These are phyloP conservation scores for Boletellus ananiceps DNA, from an alignment of 768 basidiomycete genomes.

Conservation along the genomic window DNA sequence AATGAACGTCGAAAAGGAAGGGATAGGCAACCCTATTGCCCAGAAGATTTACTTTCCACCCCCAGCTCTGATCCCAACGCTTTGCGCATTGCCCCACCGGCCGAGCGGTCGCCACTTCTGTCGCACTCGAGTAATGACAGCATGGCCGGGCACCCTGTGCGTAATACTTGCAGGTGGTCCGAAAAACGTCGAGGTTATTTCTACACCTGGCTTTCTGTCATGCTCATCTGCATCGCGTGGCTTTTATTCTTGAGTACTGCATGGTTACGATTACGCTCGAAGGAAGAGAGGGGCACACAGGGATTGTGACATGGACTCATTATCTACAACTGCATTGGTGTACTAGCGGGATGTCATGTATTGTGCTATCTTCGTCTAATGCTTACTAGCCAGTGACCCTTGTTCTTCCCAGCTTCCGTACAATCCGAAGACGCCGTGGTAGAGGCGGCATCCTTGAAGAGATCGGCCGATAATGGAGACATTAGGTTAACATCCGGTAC, in stretches of 20 bases:
- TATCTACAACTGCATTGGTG: background rate
- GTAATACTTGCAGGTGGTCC: constrained; percentile 20
- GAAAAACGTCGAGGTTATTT: constrained; percentile 48
- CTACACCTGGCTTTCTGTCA: constrained; percentile 41
- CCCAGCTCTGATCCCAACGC: background rate
- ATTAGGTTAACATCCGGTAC: constrained; percentile 8
- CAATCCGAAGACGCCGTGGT: constrained; percentile 30
- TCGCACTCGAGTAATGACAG: background rate
- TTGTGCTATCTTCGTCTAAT: constrained; percentile 15
- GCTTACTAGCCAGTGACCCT: constrained; percentile 32
- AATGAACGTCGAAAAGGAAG: constrained; percentile 38
- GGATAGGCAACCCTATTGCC: constrained; percentile 12
- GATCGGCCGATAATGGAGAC: constrained; percentile 20
- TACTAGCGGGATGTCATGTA: background rate
- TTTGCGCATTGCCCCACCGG: background rate
- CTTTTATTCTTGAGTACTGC: constrained; percentile 60
- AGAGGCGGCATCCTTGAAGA: constrained; percentile 23
- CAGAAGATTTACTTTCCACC: constrained; percentile 7
- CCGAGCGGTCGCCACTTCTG: constrained; percentile 17
- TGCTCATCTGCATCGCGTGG: constrained; percentile 53
- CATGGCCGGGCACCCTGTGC: constrained; percentile 8
- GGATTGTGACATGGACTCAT: background rate
- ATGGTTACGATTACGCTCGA: constrained; percentile 50
- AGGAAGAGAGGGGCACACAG: constrained; percentile 27
- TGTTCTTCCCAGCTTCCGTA: constrained; percentile 29